These are phyloP conservation scores for Albatrellus ellisii DNA, from an alignment of 768 basidiomycete species.

Conservation along the genomic window DNA sequence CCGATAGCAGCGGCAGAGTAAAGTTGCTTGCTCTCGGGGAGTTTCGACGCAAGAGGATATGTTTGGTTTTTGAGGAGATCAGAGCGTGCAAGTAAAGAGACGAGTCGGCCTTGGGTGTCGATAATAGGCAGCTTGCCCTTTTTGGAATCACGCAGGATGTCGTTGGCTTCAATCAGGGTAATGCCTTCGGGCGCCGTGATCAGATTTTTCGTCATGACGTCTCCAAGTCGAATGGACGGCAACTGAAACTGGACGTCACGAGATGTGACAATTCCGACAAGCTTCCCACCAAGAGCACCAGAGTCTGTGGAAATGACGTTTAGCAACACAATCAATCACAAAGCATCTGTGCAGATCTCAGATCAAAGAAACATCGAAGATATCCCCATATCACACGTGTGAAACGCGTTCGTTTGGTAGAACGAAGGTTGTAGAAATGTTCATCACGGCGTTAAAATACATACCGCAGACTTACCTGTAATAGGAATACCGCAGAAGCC, in stretches of 20 bases:
- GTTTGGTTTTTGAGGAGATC: constrained; percentile 97
- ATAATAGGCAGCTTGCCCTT: constrained; percentile 94
- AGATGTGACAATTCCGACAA: constrained; percentile 92
- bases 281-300: constrained; percentile 78
- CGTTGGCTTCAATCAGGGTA: constrained; percentile 84
- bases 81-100: constrained; percentile 86
- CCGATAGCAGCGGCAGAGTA: constrained; percentile 95
- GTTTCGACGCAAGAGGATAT: constrained; percentile 89
- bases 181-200: constrained; percentile 83
- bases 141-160: constrained; percentile 89
- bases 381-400: constrained; percentile 66
- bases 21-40: constrained; percentile 84
- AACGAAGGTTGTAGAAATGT: constrained; percentile 67
- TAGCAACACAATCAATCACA: constrained; percentile 15
- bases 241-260: constrained; percentile 93
- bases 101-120: constrained; percentile 49
- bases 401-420: constrained; percentile 68
- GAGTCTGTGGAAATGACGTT: constrained; percentile 42
- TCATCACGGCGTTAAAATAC: constrained; percentile 26
- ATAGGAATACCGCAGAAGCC: constrained; percentile 98
- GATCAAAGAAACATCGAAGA: constrained; percentile 14
- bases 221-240: constrained; percentile 45
- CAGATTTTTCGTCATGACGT: constrained; percentile 84
- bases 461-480: constrained; percentile 57
- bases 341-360: not conserved